Evolutionary conservation across 2,329 filamentous ascomycete genomes (phyloP).

Genomic region (Penicillium janthinellum): DNA sequence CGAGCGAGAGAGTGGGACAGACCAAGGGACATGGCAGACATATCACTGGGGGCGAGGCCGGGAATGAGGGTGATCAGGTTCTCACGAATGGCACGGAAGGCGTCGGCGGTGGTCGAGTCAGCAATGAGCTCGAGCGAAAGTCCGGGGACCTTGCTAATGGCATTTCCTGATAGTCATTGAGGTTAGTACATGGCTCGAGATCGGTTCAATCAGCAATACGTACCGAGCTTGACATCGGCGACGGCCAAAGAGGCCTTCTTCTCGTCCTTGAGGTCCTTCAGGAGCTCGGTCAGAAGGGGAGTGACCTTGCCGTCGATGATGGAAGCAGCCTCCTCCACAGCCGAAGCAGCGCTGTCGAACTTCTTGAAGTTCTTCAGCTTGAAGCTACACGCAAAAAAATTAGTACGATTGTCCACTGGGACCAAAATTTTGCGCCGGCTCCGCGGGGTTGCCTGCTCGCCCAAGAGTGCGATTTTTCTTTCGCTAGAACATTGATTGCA

Average conservation of each 20-base stretch:
- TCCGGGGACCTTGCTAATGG: conserved; percentile 88
- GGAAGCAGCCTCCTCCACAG: conserved; percentile 85
- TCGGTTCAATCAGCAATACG: conserved; percentile 18
- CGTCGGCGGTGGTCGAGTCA: conserved; percentile 78
- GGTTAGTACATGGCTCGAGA: conserved; percentile 16
- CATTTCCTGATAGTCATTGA: conserved; percentile 57
- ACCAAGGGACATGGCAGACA: conserved; percentile 93
- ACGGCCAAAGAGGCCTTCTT: conserved; percentile 95
- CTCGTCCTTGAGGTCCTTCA: conserved; percentile 92
- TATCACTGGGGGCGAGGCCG: conserved; percentile 78
- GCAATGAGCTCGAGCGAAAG: conserved; percentile 82
- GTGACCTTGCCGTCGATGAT: conserved; percentile 95
- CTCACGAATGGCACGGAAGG: conserved; percentile 92
- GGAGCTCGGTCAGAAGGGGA: conserved; percentile 75
- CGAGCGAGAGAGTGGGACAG: conserved; percentile 94
- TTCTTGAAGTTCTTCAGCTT: conserved; percentile 98
- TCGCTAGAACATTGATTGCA: conserved; percentile 26
- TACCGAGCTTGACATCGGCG: conserved; percentile 84
- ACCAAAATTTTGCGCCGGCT: conserved; percentile 31
- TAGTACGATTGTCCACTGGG: conserved; percentile 23
- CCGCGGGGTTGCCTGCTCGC: conserved; percentile 7
- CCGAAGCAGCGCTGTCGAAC: conserved; percentile 89
- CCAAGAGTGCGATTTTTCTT: conserved; percentile 8
- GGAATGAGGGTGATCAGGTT: conserved; percentile 89
- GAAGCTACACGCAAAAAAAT: conserved; percentile 57